Evolutionary conservation across 345 rosid genomes (phyloP).

Genomic region (Erodium maritimum): DNA sequence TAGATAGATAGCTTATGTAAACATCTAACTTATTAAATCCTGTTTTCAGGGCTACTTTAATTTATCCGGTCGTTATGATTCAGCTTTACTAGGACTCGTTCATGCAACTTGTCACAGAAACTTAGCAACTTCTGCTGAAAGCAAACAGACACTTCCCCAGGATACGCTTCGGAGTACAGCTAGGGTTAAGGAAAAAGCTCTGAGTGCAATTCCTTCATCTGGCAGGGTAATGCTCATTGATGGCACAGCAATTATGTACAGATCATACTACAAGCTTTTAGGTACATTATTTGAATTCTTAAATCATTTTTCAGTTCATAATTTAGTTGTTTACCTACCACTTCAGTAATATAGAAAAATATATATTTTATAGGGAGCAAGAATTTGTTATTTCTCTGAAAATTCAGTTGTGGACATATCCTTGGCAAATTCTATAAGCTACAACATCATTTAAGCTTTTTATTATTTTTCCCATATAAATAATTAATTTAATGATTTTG

Average conservation of each 20-base stretch:
- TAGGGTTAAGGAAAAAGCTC: slow-evolving; percentile 25
- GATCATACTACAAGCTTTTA: slow-evolving; percentile 93
- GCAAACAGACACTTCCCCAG: slow-evolving; percentile 12
- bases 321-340: not conserved
- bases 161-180: slow-evolving; percentile 16
- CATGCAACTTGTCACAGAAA: slow-evolving; percentile 18
- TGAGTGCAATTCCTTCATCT: slow-evolving; percentile 25
- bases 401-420: not conserved
- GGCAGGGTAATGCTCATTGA: slow-evolving; percentile 91
- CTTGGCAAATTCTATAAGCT: no score
- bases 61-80: slow-evolving; percentile 19
- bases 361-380: not conserved
- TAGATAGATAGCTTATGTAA: not conserved
- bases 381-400: not conserved
- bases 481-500: no score
- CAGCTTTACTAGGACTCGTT: slow-evolving; percentile 18
- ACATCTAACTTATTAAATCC: not conserved
- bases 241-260: slow-evolving; percentile 82
- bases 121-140: slow-evolving; percentile 19
- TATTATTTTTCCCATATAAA: no score
- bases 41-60: slow-evolving; percentile 38
- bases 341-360: not conserved
- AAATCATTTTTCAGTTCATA: not conserved
- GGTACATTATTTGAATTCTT: slow-evolving; percentile 30
- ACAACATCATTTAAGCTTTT: no score